A percentile compares a stretch with the other conserved stretches of the same genome.
phyloP scores from a whole-genome alignment of 2,329 filamentous ascomycete species.

The Aspergillus novoparasiticus region DNA sequence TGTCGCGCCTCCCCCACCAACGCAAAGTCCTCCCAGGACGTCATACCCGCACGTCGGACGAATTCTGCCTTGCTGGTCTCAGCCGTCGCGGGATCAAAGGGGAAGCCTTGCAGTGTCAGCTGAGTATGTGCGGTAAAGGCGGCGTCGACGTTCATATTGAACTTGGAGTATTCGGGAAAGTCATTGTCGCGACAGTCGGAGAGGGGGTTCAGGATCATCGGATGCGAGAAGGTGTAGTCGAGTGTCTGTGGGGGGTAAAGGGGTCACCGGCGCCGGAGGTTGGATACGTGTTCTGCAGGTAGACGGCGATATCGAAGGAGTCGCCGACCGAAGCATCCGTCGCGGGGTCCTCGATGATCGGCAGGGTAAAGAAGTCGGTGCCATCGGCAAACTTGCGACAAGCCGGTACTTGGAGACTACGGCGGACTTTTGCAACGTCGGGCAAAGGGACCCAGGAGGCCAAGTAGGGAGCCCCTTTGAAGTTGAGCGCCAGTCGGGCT shows the following conservation, averaged over 20 bases:
- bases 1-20: conserved; percentile 44
- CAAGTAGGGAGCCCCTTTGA: conserved; percentile 51
- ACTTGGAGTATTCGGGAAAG: conserved; percentile 47
- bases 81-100: conserved; percentile 54
- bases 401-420: conserved; percentile 49
- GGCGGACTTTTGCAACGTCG: conserved; percentile 55
- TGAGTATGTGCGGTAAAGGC: conserved; percentile 52
- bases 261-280: conserved; percentile 41
- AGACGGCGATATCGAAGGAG: conserved; percentile 66
- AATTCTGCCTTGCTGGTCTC: conserved; percentile 53
- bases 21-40: conserved; percentile 43
- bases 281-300: conserved; percentile 59
- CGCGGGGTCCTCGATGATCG: conserved; percentile 54
- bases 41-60: conserved; percentile 48
- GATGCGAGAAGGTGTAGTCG: conserved; percentile 41
- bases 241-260: conserved; percentile 53
- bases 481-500: conserved; percentile 53
- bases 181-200: conserved; percentile 32
- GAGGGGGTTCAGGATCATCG: conserved; percentile 38
- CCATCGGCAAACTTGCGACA: conserved; percentile 60
- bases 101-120: conserved; percentile 48
- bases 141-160: conserved; percentile 59
- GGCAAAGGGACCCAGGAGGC: conserved; percentile 58
- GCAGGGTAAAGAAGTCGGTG: conserved; percentile 62
- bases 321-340: conserved; percentile 56